Evolutionary conservation across 2,329 filamentous ascomycete species (phyloP), one percentile per base, ranked within the genome.

Genomic region (Colletotrichum sp.): DNA sequence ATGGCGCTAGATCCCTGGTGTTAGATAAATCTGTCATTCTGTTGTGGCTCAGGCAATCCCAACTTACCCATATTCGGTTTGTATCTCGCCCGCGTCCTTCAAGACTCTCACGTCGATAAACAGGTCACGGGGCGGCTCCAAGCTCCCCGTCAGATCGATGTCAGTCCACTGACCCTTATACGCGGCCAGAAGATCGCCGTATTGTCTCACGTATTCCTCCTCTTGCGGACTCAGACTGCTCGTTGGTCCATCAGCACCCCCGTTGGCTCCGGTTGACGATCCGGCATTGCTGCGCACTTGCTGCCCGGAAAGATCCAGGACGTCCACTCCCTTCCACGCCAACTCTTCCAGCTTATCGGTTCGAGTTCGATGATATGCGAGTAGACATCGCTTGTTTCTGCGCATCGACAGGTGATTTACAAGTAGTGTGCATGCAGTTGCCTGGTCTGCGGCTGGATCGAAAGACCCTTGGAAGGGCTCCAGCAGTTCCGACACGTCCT

Each of bases 121-220:
- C 69, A 99, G 87, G 85, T 99, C 97, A 80, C 92, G 92, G n/a
- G 97, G 97, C 28, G 97, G 97, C 82, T 98, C 96, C 82, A 99
- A 88, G 81, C 95, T 97, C 36, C 97, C 97, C 4, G 97, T 98
- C 71, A 99, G 88, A 85, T 99, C 97, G 79, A 99, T 94, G 83
- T 99, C 97, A 24, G 96, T 99, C 96, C 96, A 99, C 81, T 98
- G 96, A 1, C 97, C 97, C 84, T 99, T 99, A 86, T 98, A 98
- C 3, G 96, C 95, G n/a, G 96, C 95, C 71, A 99, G 87, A 79
- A 99, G 88, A 81, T 99, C 96, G 78, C 94, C 93, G 82, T 98
- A 99, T 81, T 96, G 94, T 76, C 96, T 91, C 73, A 98, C 95
- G 82, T 98, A 99, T 80, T 99, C 97, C 84, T 98, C 96, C 84